Conservation (phyloP, 1,284 basidiomycete genomes). For the Microbotryum silenes-acaulis region DNA sequence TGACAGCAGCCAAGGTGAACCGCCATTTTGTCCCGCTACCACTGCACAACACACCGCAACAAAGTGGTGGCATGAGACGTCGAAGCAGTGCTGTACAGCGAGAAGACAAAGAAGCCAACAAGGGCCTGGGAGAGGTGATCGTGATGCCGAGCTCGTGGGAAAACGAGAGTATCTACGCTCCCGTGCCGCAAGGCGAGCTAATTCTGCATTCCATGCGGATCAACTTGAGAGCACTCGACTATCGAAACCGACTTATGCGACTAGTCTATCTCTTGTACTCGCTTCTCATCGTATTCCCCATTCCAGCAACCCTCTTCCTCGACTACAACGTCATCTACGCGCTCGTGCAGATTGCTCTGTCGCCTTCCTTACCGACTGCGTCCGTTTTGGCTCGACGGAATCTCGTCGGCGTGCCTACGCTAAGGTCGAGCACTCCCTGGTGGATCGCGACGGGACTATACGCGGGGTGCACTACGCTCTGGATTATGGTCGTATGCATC, state of each 20-base stretch:
- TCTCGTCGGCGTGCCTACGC: slow-evolving; percentile 6
- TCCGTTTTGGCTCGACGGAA: slow-evolving; percentile 6
- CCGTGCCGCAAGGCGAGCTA: slow-evolving; percentile 10
- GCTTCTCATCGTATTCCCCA: slow-evolving; percentile 24
- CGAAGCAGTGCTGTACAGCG: not conserved
- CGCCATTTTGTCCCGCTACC: not conserved
- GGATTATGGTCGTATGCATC: slow-evolving; percentile 21
- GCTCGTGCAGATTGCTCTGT: slow-evolving; percentile 35
- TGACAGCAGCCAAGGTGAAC: not conserved
- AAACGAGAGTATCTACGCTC: slow-evolving; percentile 2
- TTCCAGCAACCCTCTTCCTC: slow-evolving; percentile 38
- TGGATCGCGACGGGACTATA: slow-evolving; percentile 29
- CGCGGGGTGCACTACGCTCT: slow-evolving; percentile 21
- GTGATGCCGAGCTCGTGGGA: slow-evolving; percentile 11
- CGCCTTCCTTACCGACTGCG: slow-evolving; percentile 16
- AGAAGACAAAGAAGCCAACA: not conserved
- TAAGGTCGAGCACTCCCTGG: slow-evolving; percentile 11
- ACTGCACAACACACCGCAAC: not conserved
- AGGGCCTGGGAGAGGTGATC: slow-evolving; percentile 14
- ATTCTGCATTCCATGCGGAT: slow-evolving; percentile 12
- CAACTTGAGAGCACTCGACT: slow-evolving; percentile 19
- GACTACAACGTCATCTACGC: slow-evolving; percentile 39
- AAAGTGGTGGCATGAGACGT: not conserved
- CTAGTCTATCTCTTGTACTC: slow-evolving; percentile 17
- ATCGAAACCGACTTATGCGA: slow-evolving; percentile 15